Base-by-base conservation (phyloP, 2,329 filamentous ascomycete species). In the Elsinoe fawcettii region DNA sequence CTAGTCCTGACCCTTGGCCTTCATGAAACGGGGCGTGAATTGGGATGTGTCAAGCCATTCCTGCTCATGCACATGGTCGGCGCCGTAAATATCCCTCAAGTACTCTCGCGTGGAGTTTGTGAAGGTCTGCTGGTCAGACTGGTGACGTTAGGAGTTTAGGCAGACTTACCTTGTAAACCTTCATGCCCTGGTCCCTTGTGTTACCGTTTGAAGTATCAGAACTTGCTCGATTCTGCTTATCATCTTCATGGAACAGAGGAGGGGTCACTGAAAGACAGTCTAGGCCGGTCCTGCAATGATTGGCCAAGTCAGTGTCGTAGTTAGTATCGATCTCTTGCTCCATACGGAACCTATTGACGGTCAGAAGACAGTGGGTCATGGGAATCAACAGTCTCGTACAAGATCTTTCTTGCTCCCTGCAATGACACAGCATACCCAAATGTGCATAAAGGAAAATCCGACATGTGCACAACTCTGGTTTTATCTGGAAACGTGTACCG, bases 381-480 rank as follows among this genome's bases (percentile, higher is more conserved):
- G 20, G 5, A 8, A 9, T 2, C 6, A 9, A n/a, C 11, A 20
- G 1, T 27, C 16, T 37, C 14, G 11, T 34, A 51, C 46, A 51
- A 16, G 25, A 51, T 51, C 14, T 32, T 32, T 18, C 25, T 30
- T 16, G 46, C 46, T 16, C 46, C 46, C 18, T 51, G 2, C 12
- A 34, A 51, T 4, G 46, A 51, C 14, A 51, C 46, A 36, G 46
- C 46, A 36, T 51, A 51, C 9, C 46, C 46, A 9, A 32, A 51
- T 4, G 46, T 51, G 22, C 46, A 51, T 16, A 51, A 23, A 20
- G 46, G 46, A 16, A 32, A 51, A n/a, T 51, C 46, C 7, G 12
- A 32, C 8, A 23, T 20, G 30, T 51, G 46, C n/a, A 51, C 30
- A 6, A 18, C 25, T 32, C 46, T 30, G 25, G 8, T 51, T 9